Evolutionary conservation across 2,329 filamentous ascomycete species (phyloP), one percentile per base, ranked within the genome.

Genomic region (Cytospora mali): DNA sequence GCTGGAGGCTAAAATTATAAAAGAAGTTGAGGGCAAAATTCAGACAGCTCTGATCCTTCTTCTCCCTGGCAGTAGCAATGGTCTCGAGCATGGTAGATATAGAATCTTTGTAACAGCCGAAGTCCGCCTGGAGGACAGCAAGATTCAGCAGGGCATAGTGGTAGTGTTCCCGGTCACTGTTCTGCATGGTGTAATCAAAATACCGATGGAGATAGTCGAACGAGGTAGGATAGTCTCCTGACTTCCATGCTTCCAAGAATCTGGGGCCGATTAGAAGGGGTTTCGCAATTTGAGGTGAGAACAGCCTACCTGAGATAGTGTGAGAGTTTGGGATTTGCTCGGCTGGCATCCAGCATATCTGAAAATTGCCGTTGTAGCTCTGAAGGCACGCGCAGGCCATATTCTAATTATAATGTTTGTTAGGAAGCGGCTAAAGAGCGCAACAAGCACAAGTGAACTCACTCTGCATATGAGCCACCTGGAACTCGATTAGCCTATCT

Each of bases 1-100:
- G 93, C 0, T 91, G 87, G 71, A 92, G 91, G n/a, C 89, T 90
- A 69, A 97, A 96, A 72, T 97, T 92, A 71, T 96, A 96, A 3
- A 98, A 81, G 95, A 95, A 99, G 71, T 93, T 96, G 65, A 99
- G 84, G 33, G 93, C 91, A 76, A 96, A 98, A 74, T 97, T 98
- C 62, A 99, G 82, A 72, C 95, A 98, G 4, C 86, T 88, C 81
- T 92, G 91, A 72, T 99, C 95, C 67, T 93, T 89, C 68, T 96
- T 96, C 75, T 98, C 95, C 66, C 94, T 83, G 0, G 95, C 95
- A n/a, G 93, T 96, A 0, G 93, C 89, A 35, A 99, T 93, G 0
- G 94, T 93, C 74, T 98, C 95, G 50, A 96, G 88, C 88, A 99
- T 97, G 14, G 94, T 91, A 13, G 92, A 86, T n/a, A 98, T 84